Evolutionary conservation across 768 basidiomycete species (phyloP).

Genomic region (Mycena crocata): DNA sequence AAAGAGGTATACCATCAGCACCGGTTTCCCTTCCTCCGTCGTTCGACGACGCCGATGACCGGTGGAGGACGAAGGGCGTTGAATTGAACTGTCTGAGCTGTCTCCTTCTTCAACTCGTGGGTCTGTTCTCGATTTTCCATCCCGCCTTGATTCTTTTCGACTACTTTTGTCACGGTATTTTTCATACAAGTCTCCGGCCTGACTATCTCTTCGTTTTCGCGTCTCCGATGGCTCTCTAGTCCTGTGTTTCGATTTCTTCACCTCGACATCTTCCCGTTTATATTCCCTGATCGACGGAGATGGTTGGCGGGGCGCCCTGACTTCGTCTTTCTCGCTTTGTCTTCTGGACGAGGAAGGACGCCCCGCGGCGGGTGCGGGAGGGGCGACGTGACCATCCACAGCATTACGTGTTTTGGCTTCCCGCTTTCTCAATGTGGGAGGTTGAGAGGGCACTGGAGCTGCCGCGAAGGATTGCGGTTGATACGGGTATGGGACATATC

Average conservation of each 20-base stretch:
- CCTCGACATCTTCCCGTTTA: constrained; percentile 5
- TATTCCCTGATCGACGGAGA: constrained; percentile 25
- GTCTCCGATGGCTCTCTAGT: constrained; percentile 21
- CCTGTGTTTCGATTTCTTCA: constrained; percentile 25
- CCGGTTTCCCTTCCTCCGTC: constrained; percentile 11
- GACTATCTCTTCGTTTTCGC: constrained; percentile 24
- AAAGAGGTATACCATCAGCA: constrained; percentile 15
- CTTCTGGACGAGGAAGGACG: constrained; percentile 15
- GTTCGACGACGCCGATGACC: constrained; percentile 1
- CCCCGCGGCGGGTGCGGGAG: not conserved
- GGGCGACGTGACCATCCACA: constrained; percentile 3
- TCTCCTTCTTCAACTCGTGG: constrained; percentile 25
- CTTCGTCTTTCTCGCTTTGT: constrained; percentile 9
- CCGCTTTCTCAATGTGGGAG: constrained; percentile 11
- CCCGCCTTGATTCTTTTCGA: constrained; percentile 23
- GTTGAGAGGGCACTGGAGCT: constrained; percentile 12
- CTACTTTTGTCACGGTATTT: constrained; percentile 21
- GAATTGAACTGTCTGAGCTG: constrained; percentile 28
- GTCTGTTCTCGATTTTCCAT: constrained; percentile 6
- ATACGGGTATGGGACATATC: constrained; percentile 22
- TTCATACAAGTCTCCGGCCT: constrained; percentile 7
- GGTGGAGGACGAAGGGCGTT: constrained; percentile 15
- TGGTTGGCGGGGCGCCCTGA: not conserved
- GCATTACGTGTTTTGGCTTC: constrained; percentile 15
- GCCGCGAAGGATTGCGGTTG: constrained; percentile 16